Conservation (phyloP, 1,284 basidiomycete species). For the Cutaneotrichosporon sp. region DNA sequence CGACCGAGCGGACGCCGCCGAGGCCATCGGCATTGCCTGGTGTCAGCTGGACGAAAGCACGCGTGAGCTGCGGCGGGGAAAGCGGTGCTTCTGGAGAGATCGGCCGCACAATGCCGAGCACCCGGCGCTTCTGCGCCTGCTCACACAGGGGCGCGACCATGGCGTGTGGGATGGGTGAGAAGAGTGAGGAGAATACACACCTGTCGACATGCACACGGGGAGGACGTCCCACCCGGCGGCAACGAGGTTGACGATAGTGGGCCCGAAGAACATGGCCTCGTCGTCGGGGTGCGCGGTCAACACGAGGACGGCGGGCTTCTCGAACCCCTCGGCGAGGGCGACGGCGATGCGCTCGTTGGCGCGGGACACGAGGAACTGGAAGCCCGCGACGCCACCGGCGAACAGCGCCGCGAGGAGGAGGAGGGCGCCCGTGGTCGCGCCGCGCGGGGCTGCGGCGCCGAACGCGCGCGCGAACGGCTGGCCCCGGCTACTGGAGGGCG, state of each 20-base stretch:
- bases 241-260: conserved; percentile 42
- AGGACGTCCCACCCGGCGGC: conserved; percentile 44
- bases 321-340: not conserved
- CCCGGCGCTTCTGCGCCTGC: no score
- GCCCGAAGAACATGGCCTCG: conserved; percentile 76
- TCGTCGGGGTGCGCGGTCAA: conserved; percentile 58
- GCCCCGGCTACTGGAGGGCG: not conserved
- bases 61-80: no score
- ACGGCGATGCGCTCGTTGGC: conserved; percentile 8
- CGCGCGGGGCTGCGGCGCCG: not conserved
- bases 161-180: not conserved
- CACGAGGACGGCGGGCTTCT: conserved; percentile 50
- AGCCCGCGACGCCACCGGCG: not conserved
- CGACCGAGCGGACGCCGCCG: conserved; percentile 64
- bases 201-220: conserved; percentile 56
- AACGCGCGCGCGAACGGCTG: conserved; percentile 8
- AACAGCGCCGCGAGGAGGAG: conserved; percentile 10
- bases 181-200: not conserved
- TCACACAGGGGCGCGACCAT: no score
- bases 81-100: no score
- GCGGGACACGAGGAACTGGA: conserved; percentile 13
- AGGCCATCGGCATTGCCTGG: conserved; percentile 77
- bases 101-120: no score
- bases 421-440: not conserved
- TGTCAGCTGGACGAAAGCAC: no score